Percentiles rank a stretch among this genome's conserved stretches.
Evolutionary conservation across 768 basidiomycete species (phyloP).

Genomic region (Neoboletus brunneissimus): DNA sequence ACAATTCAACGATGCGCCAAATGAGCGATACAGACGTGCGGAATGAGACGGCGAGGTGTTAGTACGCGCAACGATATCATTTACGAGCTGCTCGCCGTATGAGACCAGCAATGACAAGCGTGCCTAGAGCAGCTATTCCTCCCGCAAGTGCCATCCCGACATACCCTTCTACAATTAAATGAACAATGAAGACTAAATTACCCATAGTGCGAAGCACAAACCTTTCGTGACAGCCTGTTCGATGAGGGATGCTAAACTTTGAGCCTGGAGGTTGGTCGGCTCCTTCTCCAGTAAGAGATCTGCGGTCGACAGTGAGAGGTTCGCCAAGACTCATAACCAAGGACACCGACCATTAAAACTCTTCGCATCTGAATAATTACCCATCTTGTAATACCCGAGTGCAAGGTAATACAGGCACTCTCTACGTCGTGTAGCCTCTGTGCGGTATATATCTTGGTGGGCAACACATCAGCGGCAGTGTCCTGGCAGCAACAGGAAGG

Average conservation of each 20-base stretch:
- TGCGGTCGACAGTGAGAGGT: slow-evolving; percentile 31
- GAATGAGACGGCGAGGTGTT: slow-evolving; percentile 10
- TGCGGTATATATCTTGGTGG: slow-evolving; percentile 79
- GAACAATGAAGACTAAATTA: neutral
- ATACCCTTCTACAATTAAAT: slow-evolving; percentile 74
- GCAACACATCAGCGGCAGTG: slow-evolving; percentile 8
- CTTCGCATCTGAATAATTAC: slow-evolving; percentile 88
- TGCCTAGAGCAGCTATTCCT: slow-evolving; percentile 82
- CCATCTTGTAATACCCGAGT: slow-evolving; percentile 94
- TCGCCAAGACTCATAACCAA: neutral
- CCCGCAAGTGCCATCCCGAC: slow-evolving; percentile 96
- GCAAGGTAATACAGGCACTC: slow-evolving; percentile 98
- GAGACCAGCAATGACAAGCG: slow-evolving; percentile 67
- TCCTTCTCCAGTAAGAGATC: slow-evolving; percentile 88
- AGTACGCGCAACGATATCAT: slow-evolving; percentile 22
- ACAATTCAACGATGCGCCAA: slow-evolving; percentile 7
- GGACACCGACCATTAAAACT: slow-evolving; percentile 79
- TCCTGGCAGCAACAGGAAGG: slow-evolving; percentile 5
- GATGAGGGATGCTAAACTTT: slow-evolving; percentile 80
- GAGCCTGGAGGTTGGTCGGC: slow-evolving; percentile 89
- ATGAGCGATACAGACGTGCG: slow-evolving; percentile 16
- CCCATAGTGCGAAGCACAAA: slow-evolving; percentile 32
- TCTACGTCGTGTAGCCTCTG: slow-evolving; percentile 80
- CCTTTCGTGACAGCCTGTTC: slow-evolving; percentile 83
- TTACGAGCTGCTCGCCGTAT: slow-evolving; percentile 77